Evolutionary conservation across 2,329 filamentous ascomycete species (phyloP).

Genomic region (Neurospora sp.): DNA sequence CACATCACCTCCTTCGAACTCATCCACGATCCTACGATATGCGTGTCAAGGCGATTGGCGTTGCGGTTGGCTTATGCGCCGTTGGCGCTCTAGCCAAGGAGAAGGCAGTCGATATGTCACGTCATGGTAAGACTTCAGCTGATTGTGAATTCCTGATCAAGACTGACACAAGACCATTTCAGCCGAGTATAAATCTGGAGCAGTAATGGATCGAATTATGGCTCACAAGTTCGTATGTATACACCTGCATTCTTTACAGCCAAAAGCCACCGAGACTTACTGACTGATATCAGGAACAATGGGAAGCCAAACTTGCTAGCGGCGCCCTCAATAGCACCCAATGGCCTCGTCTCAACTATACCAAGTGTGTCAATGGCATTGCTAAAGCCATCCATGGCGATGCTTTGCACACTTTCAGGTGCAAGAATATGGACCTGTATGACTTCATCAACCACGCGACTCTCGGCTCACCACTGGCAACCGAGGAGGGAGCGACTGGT

Average conservation of each 20-base stretch:
- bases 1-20: not conserved
- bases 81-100: not conserved
- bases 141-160: not conserved
- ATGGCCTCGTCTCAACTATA: not conserved
- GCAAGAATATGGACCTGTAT: conserved; percentile 41
- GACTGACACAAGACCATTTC: not conserved
- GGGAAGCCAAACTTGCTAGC: not conserved
- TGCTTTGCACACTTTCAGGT: conserved; percentile 36
- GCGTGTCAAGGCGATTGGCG: not conserved
- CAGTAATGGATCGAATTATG: not conserved
- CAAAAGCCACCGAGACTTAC: not conserved
- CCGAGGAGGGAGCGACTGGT: conserved; percentile 20
- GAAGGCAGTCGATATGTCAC: not conserved
- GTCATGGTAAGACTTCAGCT: not conserved
- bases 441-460: conserved; percentile 44
- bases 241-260: not conserved
- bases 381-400: conserved; percentile 35
- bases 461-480: conserved; percentile 31
- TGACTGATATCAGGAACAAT: not conserved
- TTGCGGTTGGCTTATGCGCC: not conserved
- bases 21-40: not conserved
- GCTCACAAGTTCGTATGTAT: not conserved
- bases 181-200: not conserved
- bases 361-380: conserved; percentile 30
- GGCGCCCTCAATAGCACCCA: not conserved